Percentiles rank a stretch among this genome's conserved stretches.
Evolutionary conservation across 352 stramenopile species (phyloP).

Genomic region (Globisporangium viniferum): DNA sequence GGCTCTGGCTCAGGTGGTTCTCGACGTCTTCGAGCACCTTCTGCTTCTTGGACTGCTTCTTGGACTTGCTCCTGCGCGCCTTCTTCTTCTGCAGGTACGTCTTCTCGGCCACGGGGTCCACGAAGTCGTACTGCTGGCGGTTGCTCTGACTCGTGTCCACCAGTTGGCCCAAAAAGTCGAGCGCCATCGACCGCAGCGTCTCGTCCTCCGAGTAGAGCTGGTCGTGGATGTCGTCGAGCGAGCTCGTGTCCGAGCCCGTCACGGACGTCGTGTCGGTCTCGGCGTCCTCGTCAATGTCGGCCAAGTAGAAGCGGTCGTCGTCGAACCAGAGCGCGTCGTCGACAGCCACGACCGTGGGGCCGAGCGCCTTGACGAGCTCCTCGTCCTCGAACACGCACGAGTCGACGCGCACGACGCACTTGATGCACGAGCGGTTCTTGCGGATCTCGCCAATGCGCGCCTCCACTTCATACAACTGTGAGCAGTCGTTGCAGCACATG

Average conservation of each 20-base stretch:
- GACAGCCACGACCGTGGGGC: constrained; percentile 37
- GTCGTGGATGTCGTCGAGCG: constrained; percentile 30
- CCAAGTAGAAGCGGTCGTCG: constrained; percentile 17
- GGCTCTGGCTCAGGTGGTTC: constrained; percentile 33
- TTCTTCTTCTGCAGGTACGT: constrained; percentile 8
- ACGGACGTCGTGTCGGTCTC: constrained; percentile 24
- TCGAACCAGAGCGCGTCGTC: constrained; percentile 40
- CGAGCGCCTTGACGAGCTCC: constrained; percentile 37
- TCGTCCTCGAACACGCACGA: constrained; percentile 46
- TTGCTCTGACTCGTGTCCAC: constrained; percentile 19
- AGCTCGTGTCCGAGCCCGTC: constrained; percentile 22
- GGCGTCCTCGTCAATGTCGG: constrained; percentile 18
- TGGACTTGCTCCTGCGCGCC: neutral
- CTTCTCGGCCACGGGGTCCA: constrained; percentile 7
- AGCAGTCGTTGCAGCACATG: constrained; percentile 43
- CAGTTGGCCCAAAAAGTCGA: constrained; percentile 42
- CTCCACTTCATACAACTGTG: constrained; percentile 41
- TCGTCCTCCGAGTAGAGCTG: constrained; percentile 43
- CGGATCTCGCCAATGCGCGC: constrained; percentile 31
- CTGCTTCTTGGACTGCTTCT: constrained; percentile 24
- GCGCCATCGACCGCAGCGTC: constrained; percentile 28
- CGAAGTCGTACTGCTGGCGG: constrained; percentile 5
- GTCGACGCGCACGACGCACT: constrained; percentile 46
- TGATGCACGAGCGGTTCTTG: constrained; percentile 39
- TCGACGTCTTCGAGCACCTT: constrained; percentile 43